phyloP scores from a whole-genome alignment of 352 stramenopile species.

The Globisporangium perplexum region DNA sequence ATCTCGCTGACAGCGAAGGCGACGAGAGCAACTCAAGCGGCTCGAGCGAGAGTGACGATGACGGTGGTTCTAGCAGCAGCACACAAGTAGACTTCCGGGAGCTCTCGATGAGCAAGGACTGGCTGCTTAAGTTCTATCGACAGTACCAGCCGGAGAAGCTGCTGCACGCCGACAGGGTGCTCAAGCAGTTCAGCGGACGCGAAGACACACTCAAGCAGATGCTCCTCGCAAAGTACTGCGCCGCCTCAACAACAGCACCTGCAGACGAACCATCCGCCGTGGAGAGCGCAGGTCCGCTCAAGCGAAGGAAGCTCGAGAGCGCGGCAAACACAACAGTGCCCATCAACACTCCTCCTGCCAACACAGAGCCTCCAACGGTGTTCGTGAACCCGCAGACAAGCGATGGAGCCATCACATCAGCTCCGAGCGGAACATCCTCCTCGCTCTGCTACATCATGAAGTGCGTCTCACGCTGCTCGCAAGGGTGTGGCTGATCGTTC shows the following conservation, averaged over 20 bases:
- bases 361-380: background rate
- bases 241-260: background rate
- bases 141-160: conserved; percentile 48
- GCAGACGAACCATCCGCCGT: background rate
- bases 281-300: background rate
- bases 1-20: background rate
- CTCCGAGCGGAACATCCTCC: background rate
- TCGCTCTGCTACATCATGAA: conserved; percentile 33
- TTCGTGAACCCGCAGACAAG: conserved; percentile 3
- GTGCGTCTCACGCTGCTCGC: conserved; percentile 5
- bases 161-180: conserved; percentile 33
- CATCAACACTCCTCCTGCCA: background rate
- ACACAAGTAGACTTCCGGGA: conserved; percentile 15
- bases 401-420: background rate
- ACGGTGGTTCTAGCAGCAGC: background rate
- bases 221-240: conserved; percentile 50
- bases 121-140: conserved; percentile 52
- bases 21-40: background rate
- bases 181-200: conserved; percentile 54
- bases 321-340: conserved; percentile 21
- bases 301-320: conserved; percentile 11
- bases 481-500: too few relatives aligned
- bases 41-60: conserved; percentile 3
- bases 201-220: conserved; percentile 60
- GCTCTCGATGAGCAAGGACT: conserved; percentile 29